Evolutionary conservation across 2,329 filamentous ascomycete genomes (phyloP), one percentile per base, ranked within the genome.

Genomic region (Alternaria consortialis): DNA sequence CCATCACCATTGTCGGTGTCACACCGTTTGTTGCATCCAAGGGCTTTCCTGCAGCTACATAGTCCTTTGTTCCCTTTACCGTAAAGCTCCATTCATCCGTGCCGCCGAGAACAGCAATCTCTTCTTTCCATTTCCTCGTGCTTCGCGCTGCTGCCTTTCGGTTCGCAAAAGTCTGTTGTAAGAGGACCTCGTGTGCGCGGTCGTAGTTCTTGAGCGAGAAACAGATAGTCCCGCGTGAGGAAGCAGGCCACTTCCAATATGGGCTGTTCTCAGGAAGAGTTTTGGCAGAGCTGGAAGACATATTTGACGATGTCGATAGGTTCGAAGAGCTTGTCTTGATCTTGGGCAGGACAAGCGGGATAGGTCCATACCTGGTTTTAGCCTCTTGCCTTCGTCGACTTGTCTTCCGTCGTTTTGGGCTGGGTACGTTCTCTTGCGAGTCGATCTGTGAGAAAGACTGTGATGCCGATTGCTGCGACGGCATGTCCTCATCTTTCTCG

Each of bases 91-190:
- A 77, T 7, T 62, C 57, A 4, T 71, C 62, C 13, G 66, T 56
- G 1, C 76, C 76, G 25, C 72, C 77, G 1, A 80, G 63, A 6
- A 80, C 74, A 15, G 85, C 85, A 1, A 90, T 87, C 71, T 94
- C 91, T 13, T 84, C 84, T 43, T 88, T 83, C 91, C 91, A 95
- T 54, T 90, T 86, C 53, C 78, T 80, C 2, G 91, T 92, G 70
- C 90, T 92, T 32, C 83, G 82, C 2, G 80, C 81, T 0, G 90
- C 88, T 48, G 90, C 85, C 11, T 86, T 85, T 4, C 88, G 77
- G 8, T 85, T 90, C 1, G 87, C 84, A 76, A 95, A 95, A 75
- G 93, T 91, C 0, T 93, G 85, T 59, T 90, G 87, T 5, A 94
- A 83, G 0, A 95, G 82, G 9, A 92, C 79, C 67, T 93, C 91